A percentile compares a stretch with the other conserved stretches of the same genome.
Evolutionary conservation across 306 rosid species (phyloP).

Genomic region (Sphenostylis stenocarpa): DNA sequence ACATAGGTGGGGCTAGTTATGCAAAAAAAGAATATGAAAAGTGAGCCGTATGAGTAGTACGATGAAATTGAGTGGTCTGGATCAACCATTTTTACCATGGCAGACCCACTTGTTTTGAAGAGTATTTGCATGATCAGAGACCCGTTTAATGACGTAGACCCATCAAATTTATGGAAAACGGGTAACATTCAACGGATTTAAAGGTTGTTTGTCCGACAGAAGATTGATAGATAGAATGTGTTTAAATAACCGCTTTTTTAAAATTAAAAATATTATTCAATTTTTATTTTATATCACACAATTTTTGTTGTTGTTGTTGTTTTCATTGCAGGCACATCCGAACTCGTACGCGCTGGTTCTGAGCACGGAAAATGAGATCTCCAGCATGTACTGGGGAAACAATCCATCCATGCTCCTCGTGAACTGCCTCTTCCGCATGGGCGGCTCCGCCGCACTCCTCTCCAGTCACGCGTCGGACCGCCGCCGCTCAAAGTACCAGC

Average conservation of each 20-base stretch:
- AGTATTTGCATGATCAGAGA: not conserved
- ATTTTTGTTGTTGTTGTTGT: too few species aligned
- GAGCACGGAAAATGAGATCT: constrained; percentile 37
- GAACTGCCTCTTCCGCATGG: constrained; percentile 44
- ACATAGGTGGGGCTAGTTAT: not conserved
- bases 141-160: too few species aligned
- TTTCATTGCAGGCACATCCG: constrained; percentile 28
- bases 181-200: too few species aligned
- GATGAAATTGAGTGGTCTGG: not conserved
- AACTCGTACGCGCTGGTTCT: constrained; percentile 40
- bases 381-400: constrained; percentile 41
- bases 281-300: too few species aligned
- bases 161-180: too few species aligned
- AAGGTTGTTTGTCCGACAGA: too few species aligned
- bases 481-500: constrained; percentile 65
- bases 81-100: too few species aligned
- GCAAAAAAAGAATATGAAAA: too few species aligned
- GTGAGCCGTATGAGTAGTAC: not conserved
- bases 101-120: too few species aligned
- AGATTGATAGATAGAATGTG: too few species aligned
- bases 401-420: constrained; percentile 38
- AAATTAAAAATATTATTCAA: too few species aligned
- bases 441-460: constrained; percentile 40
- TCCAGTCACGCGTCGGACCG: constrained; percentile 34
- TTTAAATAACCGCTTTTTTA: too few species aligned